Conservation (phyloP, 129 eudicot genomes). For the Arctium lappa region DNA sequence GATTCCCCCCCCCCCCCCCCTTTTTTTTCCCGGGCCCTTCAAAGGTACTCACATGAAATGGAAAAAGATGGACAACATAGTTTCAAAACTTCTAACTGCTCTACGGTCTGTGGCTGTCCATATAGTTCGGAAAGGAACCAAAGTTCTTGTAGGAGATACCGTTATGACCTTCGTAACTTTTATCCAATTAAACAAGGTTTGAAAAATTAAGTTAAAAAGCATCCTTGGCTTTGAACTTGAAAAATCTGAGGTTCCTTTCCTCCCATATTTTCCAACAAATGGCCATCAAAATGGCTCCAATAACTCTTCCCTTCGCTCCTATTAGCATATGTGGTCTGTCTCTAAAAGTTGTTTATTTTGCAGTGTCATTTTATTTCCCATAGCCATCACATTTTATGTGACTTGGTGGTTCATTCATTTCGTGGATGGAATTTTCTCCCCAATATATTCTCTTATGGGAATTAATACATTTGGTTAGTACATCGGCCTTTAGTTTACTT, state of each 20-base stretch:
- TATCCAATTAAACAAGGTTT: background rate
- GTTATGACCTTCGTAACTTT: too few species aligned
- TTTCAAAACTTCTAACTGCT: background rate
- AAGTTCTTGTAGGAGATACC: background rate
- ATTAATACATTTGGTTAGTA: slow-evolving; percentile 61
- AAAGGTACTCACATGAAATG: background rate
- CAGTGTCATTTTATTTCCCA: slow-evolving; percentile 65
- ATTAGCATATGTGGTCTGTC: background rate
- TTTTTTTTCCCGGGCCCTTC: background rate
- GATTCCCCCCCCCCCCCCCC: background rate
- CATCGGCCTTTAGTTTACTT: background rate
- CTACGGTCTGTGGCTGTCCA: background rate
- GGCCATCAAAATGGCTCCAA: background rate
- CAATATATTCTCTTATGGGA: slow-evolving; percentile 57
- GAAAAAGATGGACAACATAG: background rate
- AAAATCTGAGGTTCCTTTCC: background rate
- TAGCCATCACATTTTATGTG: slow-evolving; percentile 57
- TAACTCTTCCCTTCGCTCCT: background rate
- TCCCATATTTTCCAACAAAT: background rate
- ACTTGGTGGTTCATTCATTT: slow-evolving; percentile 74
- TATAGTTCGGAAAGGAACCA: background rate
- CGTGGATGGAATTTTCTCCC: slow-evolving; percentile 66
- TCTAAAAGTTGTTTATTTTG: slow-evolving; percentile 24
- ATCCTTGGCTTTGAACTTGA: background rate
- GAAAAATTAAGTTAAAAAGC: background rate